Percentiles rank a stretch among this genome's conserved stretches.
phyloP scores from a whole-genome alignment of 2,329 filamentous ascomycete species.

The Shiraia sp. region DNA sequence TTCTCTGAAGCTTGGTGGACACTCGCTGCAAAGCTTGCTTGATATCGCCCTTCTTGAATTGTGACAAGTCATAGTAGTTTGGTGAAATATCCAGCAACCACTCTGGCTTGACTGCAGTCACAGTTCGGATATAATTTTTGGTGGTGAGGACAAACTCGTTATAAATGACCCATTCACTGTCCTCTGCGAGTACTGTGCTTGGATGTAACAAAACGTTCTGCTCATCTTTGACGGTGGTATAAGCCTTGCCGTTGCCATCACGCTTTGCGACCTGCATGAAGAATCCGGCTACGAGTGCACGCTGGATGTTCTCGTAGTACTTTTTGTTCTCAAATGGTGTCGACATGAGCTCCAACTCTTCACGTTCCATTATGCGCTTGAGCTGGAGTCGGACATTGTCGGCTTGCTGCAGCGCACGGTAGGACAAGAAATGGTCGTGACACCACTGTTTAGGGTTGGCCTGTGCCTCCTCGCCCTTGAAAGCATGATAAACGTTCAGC shows the following conservation, averaged over 20 bases:
- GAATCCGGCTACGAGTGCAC: constrained; percentile 89
- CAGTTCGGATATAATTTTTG: constrained; percentile 96
- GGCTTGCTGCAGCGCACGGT: constrained; percentile 84
- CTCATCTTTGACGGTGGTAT: constrained; percentile 95
- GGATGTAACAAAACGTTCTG: constrained; percentile 93
- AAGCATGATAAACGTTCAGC: constrained; percentile 97
- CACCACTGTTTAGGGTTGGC: constrained; percentile 87
- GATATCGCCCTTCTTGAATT: constrained; percentile 84
- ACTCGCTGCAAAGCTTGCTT: constrained; percentile 66
- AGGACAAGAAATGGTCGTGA: constrained; percentile 92
- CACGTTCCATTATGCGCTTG: constrained; percentile 94
- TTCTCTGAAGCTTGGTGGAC: constrained; percentile 58
- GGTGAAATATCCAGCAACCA: constrained; percentile 96
- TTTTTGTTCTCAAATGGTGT: constrained; percentile 94
- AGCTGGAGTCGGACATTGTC: constrained; percentile 93
- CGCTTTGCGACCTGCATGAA: constrained; percentile 99
- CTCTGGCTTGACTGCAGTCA: constrained; percentile 88
- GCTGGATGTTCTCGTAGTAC: constrained; percentile 96
- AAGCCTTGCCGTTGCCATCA: constrained; percentile 84
- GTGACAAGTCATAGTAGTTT: constrained; percentile 83
- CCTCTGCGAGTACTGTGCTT: constrained; percentile 83
- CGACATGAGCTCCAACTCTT: constrained; percentile 81
- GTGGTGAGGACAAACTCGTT: constrained; percentile 98
- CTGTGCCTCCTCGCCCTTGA: constrained; percentile 75
- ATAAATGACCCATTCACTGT: constrained; percentile 96